Percentiles rank a stretch among this genome's conserved stretches.
Conservation (phyloP, 495 filamentous ascomycete genomes). For the Glonium stellatum region DNA sequence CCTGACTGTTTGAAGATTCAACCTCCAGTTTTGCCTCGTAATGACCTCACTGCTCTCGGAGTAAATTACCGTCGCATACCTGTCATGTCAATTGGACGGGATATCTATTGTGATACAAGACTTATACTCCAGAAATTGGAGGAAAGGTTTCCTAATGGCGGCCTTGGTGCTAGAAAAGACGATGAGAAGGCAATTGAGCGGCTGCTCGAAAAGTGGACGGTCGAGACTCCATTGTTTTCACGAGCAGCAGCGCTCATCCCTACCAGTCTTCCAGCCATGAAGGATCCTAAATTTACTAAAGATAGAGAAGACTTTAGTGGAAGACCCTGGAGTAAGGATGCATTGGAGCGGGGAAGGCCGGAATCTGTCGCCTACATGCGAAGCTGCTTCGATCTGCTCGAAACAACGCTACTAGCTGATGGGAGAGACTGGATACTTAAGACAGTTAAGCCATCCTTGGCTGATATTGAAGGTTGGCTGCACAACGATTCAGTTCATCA, state of each 20-base stretch:
- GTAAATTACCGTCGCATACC: conserved; percentile 16
- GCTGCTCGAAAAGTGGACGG: conserved; percentile 40
- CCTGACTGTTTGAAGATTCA: conserved; percentile 56
- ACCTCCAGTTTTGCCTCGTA: conserved; percentile 29
- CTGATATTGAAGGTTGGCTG: conserved; percentile 50
- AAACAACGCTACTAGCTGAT: conserved; percentile 49
- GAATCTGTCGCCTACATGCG: conserved; percentile 44
- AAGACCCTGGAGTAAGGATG: conserved; percentile 31
- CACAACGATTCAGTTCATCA: background rate
- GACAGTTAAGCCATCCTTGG: conserved; percentile 41
- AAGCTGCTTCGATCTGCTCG: conserved; percentile 42
- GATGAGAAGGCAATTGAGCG: conserved; percentile 32
- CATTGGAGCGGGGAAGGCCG: conserved; percentile 33
- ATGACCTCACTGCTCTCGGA: conserved; percentile 25
- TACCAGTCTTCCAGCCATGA: conserved; percentile 42
- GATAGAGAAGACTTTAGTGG: conserved; percentile 47
- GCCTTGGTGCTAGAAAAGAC: conserved; percentile 14
- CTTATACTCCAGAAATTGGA: conserved; percentile 46
- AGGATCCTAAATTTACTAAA: conserved; percentile 44
- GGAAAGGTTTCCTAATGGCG: conserved; percentile 35
- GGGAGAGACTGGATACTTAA: conserved; percentile 51
- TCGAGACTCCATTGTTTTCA: conserved; percentile 46
- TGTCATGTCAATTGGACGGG: conserved; percentile 11
- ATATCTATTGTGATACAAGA: conserved; percentile 30
- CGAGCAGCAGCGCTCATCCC: conserved; percentile 44